These are phyloP conservation scores for Pleurotus eryngii DNA, from an alignment of 768 basidiomycete genomes.

Conservation along the genomic window DNA sequence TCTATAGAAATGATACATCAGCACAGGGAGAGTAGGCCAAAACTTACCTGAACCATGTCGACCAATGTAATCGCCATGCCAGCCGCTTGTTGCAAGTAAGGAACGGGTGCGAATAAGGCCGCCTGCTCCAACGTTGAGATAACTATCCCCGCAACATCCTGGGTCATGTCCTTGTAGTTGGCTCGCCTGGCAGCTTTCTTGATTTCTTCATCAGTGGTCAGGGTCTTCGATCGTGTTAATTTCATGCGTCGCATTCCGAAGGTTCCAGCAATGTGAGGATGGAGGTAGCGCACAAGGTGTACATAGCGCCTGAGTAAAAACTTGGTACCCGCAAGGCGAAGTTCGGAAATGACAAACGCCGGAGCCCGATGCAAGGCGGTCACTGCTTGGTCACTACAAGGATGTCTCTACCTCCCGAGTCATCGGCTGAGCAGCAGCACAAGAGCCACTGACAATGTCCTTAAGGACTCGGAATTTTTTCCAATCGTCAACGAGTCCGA, in stretches of 20 bases:
- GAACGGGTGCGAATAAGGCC: slow-evolving; percentile 16
- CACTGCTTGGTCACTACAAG: neutral
- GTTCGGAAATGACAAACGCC: slow-evolving; percentile 7
- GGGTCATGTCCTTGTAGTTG: neutral
- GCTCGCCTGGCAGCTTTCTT: no score
- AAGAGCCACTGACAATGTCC: no score
- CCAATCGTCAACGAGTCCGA: no score
- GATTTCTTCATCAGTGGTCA: no score
- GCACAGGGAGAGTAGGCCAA: no score
- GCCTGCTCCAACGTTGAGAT: slow-evolving; percentile 19
- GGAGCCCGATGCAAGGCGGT: neutral
- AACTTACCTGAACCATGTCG: slow-evolving; percentile 15
- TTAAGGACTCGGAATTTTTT: no score
- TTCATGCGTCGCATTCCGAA: slow-evolving; percentile 9
- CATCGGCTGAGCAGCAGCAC: no score
- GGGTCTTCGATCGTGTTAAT: no score
- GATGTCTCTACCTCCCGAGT: no score
- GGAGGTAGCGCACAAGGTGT: slow-evolving; percentile 16
- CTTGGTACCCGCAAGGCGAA: slow-evolving; percentile 10
- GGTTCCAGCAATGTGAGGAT: slow-evolving; percentile 18
- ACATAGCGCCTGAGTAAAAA: slow-evolving; percentile 16
- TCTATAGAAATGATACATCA: no score
- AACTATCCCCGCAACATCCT: slow-evolving; percentile 18
- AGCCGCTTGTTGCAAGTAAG: slow-evolving; percentile 21
- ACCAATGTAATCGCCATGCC: slow-evolving; percentile 15